Percentiles rank a stretch among this genome's conserved stretches.
Conservation (phyloP, 169 alveolate species). For the Eimeria necatrix region DNA sequence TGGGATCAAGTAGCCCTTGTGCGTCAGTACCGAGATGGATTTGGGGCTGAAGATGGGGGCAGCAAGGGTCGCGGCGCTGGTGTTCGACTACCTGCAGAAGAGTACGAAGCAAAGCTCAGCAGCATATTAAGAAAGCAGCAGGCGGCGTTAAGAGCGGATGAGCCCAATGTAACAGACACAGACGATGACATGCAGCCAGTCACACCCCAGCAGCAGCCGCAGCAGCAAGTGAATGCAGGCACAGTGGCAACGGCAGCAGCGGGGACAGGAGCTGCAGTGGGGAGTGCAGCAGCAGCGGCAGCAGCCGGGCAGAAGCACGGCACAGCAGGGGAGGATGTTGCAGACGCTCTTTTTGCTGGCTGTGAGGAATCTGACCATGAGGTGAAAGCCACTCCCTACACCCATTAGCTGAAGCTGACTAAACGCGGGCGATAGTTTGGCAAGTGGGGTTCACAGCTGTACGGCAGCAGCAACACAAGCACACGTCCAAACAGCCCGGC, state of each 20-base stretch:
- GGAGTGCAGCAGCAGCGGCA: constrained; percentile 40
- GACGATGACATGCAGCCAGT: constrained; percentile 82
- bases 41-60: constrained; percentile 85
- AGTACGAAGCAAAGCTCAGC: constrained; percentile 86
- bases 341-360: constrained; percentile 57
- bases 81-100: constrained; percentile 89
- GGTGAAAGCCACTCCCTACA: background rate
- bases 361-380: constrained; percentile 68
- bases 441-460: too few relatives aligned
- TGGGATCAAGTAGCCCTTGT: constrained; percentile 95
- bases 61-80: constrained; percentile 74
- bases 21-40: constrained; percentile 90
- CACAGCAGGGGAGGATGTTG: constrained; percentile 61
- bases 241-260: background rate
- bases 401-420: too few relatives aligned
- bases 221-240: background rate
- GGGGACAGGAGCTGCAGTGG: background rate
- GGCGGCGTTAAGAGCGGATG: constrained; percentile 87
- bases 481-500: background rate
- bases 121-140: constrained; percentile 87
- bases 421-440: too few relatives aligned
- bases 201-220: constrained; percentile 62
- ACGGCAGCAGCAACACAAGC: too few relatives aligned
- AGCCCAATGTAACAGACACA: constrained; percentile 87
- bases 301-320: constrained; percentile 50